Conservation (phyloP, 2,329 filamentous ascomycete species). For the Colletotrichum shisoi region DNA sequence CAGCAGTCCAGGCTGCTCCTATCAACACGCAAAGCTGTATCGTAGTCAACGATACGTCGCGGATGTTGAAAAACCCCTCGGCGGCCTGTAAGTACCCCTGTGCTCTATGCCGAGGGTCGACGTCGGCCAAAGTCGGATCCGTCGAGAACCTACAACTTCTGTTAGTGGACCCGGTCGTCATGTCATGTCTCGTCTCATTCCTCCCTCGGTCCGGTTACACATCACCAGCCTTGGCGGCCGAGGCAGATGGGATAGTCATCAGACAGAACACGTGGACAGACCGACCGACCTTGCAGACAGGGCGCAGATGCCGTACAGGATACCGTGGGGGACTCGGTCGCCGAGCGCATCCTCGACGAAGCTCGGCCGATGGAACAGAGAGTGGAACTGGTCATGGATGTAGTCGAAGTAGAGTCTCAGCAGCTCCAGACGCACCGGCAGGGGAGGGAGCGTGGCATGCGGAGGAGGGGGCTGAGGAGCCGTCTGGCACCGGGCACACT, state of each 20-base stretch:
- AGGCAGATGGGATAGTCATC: too few relatives aligned
- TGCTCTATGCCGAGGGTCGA: slow-evolving; percentile 42
- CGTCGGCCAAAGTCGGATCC: slow-evolving; percentile 38
- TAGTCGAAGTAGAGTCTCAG: slow-evolving; percentile 48
- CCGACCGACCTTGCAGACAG: slow-evolving; percentile 42
- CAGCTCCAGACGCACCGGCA: slow-evolving; percentile 41
- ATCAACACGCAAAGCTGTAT: slow-evolving; percentile 53
- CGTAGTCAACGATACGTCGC: slow-evolving; percentile 49
- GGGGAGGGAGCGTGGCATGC: slow-evolving; percentile 36
- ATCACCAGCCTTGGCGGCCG: neutral
- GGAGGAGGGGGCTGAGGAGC: neutral
- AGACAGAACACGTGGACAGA: neutral
- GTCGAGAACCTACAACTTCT: slow-evolving; percentile 41
- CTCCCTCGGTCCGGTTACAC: neutral
- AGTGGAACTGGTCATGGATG: slow-evolving; percentile 50
- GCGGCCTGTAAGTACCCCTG: slow-evolving; percentile 41
- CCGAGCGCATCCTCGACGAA: slow-evolving; percentile 43
- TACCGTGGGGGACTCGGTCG: slow-evolving; percentile 40
- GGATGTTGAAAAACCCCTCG: slow-evolving; percentile 46
- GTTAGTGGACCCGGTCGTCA: slow-evolving; percentile 10
- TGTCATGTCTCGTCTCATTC: too few relatives aligned
- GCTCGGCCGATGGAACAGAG: slow-evolving; percentile 47
- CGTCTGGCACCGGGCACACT: slow-evolving; percentile 29
- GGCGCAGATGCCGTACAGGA: slow-evolving; percentile 44
- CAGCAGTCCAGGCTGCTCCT: slow-evolving; percentile 47